Evolutionary conservation across 495 filamentous ascomycete genomes (phyloP).

Genomic region (Penicillium fimorum): DNA sequence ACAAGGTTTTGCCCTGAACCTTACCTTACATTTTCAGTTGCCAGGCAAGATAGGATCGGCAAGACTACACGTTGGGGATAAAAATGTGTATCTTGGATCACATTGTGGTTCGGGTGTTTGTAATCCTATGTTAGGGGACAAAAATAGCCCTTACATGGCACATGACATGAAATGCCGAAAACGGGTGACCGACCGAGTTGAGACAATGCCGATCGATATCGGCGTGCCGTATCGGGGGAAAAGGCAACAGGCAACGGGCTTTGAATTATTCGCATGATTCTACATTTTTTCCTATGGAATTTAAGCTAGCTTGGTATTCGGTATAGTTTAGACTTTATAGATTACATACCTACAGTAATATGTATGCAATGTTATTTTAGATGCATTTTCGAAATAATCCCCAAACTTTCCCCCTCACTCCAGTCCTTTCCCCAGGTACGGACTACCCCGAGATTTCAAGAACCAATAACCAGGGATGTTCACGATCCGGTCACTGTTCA

Average conservation of each 20-base stretch:
- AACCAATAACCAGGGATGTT: not conserved
- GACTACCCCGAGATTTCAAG: not conserved
- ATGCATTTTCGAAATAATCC: too few relatives aligned
- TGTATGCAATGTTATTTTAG: too few relatives aligned
- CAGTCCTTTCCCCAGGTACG: slow-evolving; percentile 3
- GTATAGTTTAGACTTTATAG: not conserved
- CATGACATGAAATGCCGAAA: slow-evolving; percentile 13
- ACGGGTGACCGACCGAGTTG: slow-evolving; percentile 6
- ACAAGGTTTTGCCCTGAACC: not conserved
- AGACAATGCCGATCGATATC: slow-evolving; percentile 16
- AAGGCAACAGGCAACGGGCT: not conserved
- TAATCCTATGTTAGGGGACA: not conserved
- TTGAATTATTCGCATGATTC: not conserved
- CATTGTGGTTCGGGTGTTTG: not conserved
- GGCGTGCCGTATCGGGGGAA: slow-evolving; percentile 21
- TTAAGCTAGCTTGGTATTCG: not conserved
- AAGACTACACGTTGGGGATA: not conserved
- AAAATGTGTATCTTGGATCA: not conserved
- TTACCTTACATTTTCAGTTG: not conserved
- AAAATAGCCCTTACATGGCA: slow-evolving; percentile 4
- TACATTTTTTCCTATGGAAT: not conserved
- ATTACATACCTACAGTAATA: not conserved
- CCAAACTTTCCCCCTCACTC: slow-evolving; percentile 3
- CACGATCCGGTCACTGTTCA: slow-evolving; percentile 5
- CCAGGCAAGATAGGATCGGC: not conserved